These are phyloP conservation scores for Scutellaria minor DNA, from an alignment of 257 asterid species.

Conservation along the genomic window DNA sequence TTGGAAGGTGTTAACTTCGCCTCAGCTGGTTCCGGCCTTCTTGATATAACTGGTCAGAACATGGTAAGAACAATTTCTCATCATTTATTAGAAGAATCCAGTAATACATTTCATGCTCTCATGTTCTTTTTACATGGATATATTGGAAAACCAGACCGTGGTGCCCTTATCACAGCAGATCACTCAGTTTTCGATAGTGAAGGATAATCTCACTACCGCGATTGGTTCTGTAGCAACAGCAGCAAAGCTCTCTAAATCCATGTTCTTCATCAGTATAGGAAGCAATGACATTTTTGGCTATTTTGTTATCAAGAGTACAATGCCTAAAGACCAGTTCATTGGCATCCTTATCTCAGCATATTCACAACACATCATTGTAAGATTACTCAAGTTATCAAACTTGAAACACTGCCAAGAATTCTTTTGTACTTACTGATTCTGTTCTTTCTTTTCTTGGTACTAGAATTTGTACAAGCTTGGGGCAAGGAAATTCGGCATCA, in stretches of 20 bases:
- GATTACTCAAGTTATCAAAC: conserved; percentile 12
- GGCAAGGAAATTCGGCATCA: conserved; percentile 72
- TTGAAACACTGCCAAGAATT: background rate
- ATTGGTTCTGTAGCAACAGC: conserved; percentile 49
- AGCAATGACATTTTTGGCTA: conserved; percentile 75
- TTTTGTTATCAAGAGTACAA: conserved; percentile 43
- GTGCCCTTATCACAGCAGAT: conserved; percentile 68
- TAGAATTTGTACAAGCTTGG: conserved; percentile 70
- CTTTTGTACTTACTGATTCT: background rate
- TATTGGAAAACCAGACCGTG: conserved; percentile 46
- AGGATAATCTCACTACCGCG: conserved; percentile 40
- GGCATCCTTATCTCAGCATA: conserved; percentile 49
- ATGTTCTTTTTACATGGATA: background rate
- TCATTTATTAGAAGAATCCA: conserved; percentile 6
- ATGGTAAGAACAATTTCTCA: conserved; percentile 40
- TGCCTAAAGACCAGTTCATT: conserved; percentile 42
- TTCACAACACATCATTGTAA: conserved; percentile 54
- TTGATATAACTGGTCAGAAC: conserved; percentile 53
- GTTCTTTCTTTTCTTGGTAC: background rate
- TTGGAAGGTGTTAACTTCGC: conserved; percentile 72
- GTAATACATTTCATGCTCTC: background rate
- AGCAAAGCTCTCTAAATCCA: conserved; percentile 45
- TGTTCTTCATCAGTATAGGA: conserved; percentile 69
- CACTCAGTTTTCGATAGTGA: conserved; percentile 50
- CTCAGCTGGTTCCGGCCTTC: conserved; percentile 80